A percentile compares a stretch with the other conserved stretches of the same genome.
These are phyloP conservation scores for Rhynchospora breviuscula DNA, from an alignment of 176 grass and related monocot species.

Conservation along the genomic window DNA sequence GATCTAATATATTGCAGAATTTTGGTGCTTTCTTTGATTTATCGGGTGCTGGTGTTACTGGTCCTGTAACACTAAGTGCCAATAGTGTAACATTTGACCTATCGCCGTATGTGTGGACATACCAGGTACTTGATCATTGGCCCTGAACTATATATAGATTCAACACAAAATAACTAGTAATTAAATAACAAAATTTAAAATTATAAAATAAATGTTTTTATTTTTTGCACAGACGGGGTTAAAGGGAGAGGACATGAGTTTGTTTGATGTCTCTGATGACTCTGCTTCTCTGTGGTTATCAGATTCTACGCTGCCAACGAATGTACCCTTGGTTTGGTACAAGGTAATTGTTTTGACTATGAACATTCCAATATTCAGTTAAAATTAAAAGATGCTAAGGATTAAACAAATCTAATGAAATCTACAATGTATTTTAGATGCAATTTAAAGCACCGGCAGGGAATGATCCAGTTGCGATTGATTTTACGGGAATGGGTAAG, in stretches of 20 bases:
- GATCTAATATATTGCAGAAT: slow-evolving; percentile 44
- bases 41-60: slow-evolving; percentile 78
- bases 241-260: slow-evolving; percentile 54
- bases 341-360: slow-evolving; percentile 49
- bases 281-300: slow-evolving; percentile 61
- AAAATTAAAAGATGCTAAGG: not conserved
- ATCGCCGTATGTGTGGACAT: slow-evolving; percentile 78
- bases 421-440: slow-evolving; percentile 29
- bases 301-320: slow-evolving; percentile 51
- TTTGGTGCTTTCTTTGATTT: slow-evolving; percentile 96
- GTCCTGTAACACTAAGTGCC: slow-evolving; percentile 79
- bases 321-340: slow-evolving; percentile 86
- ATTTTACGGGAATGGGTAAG: slow-evolving; percentile 92
- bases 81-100: slow-evolving; percentile 44
- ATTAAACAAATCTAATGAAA: slow-evolving; percentile 3
- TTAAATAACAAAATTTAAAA: not conserved
- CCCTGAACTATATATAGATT: not conserved
- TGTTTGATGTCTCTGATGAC: slow-evolving; percentile 52
- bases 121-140: slow-evolving; percentile 47
- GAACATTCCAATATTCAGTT: not conserved
- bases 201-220: not conserved
- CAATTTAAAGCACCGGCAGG: slow-evolving; percentile 65
- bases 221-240: slow-evolving; percentile 56
- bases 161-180: not conserved
- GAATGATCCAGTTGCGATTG: slow-evolving; percentile 77